Percentiles rank a stretch among this genome's conserved stretches.
Conservation (phyloP, 345 rosid species). For the Corchorus capsularis region DNA sequence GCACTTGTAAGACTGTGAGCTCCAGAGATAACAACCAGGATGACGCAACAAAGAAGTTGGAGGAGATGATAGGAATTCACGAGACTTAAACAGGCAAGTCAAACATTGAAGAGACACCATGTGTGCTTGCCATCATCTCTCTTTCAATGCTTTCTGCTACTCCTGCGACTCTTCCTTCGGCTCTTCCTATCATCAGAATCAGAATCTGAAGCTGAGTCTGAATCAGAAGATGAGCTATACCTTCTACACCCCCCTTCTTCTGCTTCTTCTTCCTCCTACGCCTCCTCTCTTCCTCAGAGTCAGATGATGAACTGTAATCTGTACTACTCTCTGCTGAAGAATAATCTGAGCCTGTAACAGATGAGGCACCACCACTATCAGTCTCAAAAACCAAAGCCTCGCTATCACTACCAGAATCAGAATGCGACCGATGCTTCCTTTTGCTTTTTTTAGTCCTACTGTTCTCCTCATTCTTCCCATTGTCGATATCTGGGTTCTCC, state of each 20-base stretch:
- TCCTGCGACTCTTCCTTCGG: slow-evolving; percentile 65
- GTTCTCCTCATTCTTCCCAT: slow-evolving; percentile 52
- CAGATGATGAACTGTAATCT: slow-evolving; percentile 66
- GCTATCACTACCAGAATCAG: slow-evolving; percentile 71
- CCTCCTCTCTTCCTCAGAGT: slow-evolving; percentile 72
- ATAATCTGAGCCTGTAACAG: slow-evolving; percentile 60
- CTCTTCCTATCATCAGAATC: slow-evolving; percentile 66
- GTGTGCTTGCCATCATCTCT: neutral
- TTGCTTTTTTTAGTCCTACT: slow-evolving; percentile 73
- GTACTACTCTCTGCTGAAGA: slow-evolving; percentile 72
- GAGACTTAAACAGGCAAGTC: neutral
- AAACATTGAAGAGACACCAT: neutral
- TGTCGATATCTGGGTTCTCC: slow-evolving; percentile 48
- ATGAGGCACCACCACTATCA: slow-evolving; percentile 58
- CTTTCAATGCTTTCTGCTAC: slow-evolving; percentile 39
- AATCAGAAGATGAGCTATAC: slow-evolving; percentile 75
- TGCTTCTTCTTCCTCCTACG: slow-evolving; percentile 71
- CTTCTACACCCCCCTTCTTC: slow-evolving; percentile 55
- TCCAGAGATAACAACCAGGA: neutral
- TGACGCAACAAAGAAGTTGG: neutral
- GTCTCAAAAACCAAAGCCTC: slow-evolving; percentile 93
- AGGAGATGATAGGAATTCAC: neutral
- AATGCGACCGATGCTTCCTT: slow-evolving; percentile 71
- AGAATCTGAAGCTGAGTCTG: slow-evolving; percentile 67
- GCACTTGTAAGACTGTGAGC: slow-evolving; percentile 7